phyloP scores from a whole-genome alignment of 2,329 filamentous ascomycete species.

The Diplodia corticola region DNA sequence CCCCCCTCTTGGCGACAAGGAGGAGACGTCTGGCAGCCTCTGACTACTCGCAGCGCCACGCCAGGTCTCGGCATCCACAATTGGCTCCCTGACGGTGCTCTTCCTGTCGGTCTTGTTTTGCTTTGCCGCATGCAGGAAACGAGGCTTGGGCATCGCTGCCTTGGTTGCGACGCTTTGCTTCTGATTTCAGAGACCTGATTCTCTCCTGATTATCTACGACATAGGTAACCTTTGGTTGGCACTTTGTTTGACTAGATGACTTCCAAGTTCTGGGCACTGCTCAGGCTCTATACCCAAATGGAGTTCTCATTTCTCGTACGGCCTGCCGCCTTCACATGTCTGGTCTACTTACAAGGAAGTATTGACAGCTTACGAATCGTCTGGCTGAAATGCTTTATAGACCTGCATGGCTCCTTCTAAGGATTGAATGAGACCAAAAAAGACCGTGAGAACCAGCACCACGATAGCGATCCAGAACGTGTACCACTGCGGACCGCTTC shows the following conservation, averaged over 20 bases:
- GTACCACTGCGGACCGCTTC: slow-evolving; percentile 49
- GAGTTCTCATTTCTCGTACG: not conserved
- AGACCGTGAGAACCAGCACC: slow-evolving; percentile 38
- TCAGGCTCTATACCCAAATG: slow-evolving; percentile 22
- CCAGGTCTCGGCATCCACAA: not conserved
- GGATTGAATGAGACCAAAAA: slow-evolving; percentile 48
- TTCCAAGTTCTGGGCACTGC: not conserved
- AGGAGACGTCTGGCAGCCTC: slow-evolving; percentile 25
- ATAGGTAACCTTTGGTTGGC: not conserved
- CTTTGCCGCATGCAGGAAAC: slow-evolving; percentile 6
- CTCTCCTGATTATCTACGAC: not conserved
- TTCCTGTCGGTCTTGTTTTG: not conserved
- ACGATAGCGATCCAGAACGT: slow-evolving; percentile 50
- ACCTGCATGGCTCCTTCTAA: slow-evolving; percentile 47
- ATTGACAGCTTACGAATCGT: not conserved
- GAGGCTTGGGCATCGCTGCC: not conserved
- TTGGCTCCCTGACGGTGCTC: not conserved
- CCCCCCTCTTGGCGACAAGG: slow-evolving; percentile 46
- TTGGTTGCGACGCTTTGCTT: not conserved
- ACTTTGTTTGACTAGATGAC: not conserved
- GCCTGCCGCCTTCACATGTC: not conserved
- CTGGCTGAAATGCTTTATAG: slow-evolving; percentile 23
- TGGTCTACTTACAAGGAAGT: not conserved
- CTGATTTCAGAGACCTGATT: not conserved
- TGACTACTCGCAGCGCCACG: slow-evolving; percentile 3